A percentile compares a stretch with the other conserved stretches of the same genome.
Conservation (phyloP, 805 yeast genomes). For the Candida xiaguanensis region DNA sequence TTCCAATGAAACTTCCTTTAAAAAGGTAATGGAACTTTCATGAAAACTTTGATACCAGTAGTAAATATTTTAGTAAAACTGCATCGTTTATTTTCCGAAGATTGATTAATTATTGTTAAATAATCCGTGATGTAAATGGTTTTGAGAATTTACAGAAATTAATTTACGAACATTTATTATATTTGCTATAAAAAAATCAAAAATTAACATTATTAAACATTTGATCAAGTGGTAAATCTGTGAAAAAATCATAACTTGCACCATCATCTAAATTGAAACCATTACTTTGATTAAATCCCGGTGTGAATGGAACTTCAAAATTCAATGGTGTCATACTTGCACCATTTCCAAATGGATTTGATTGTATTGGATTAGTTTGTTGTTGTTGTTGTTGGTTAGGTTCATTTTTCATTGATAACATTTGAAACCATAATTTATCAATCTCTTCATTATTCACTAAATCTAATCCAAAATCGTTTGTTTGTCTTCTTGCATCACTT, state of each 20-base stretch:
- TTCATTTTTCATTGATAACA: slow-evolving; percentile 23
- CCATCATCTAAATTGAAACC: slow-evolving; percentile 1
- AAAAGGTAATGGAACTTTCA: no score
- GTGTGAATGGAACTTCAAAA: slow-evolving; percentile 2
- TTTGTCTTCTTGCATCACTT: slow-evolving; percentile 1
- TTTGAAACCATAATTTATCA: slow-evolving; percentile 34
- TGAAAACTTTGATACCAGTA: no score
- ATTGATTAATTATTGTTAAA: background rate
- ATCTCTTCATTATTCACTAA: slow-evolving; percentile 24
- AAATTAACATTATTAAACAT: slow-evolving; percentile 7
- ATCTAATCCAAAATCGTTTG: slow-evolving; percentile 14
- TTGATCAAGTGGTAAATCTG: slow-evolving; percentile 22
- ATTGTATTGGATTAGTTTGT: background rate
- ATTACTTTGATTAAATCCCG: background rate
- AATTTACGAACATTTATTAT: background rate
- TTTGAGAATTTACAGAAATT: background rate
- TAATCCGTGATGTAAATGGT: background rate
- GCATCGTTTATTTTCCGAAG: no score
- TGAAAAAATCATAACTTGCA: slow-evolving; percentile 19
- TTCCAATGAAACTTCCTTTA: no score
- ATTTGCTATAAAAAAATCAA: background rate
- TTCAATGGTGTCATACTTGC: slow-evolving; percentile 1
- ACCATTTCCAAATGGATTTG: background rate
- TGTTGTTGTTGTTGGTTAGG: slow-evolving; percentile 2
- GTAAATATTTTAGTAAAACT: no score